phyloP scores from a whole-genome alignment of 2,329 filamentous ascomycete species.

The Pseudogymnoascus sp. region DNA sequence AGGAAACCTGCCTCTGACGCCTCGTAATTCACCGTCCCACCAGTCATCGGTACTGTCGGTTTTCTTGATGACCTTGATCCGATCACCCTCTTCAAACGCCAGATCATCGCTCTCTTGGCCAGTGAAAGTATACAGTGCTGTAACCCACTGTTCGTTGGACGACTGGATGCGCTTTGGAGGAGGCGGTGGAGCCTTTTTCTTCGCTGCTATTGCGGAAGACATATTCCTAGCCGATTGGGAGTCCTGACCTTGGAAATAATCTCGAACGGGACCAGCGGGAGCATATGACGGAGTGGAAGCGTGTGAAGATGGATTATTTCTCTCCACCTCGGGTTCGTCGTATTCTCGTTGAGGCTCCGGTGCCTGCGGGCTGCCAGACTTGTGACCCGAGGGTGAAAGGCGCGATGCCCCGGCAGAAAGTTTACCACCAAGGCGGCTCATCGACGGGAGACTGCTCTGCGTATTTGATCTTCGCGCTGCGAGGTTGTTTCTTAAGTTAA shows the following conservation, averaged over 20 bases:
- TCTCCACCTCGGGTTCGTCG: not conserved
- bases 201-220: conserved; percentile 33
- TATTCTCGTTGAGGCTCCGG: conserved; percentile 2
- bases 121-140: conserved; percentile 68
- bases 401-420: conserved; percentile 26
- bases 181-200: conserved; percentile 73
- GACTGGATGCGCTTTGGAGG: conserved; percentile 54
- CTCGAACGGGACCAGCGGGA: conserved; percentile 22
- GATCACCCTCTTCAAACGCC: conserved; percentile 68
- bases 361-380: not conserved
- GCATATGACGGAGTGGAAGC: conserved; percentile 18
- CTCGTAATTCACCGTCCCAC: conserved; percentile 75
- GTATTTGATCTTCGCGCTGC: conserved; percentile 34
- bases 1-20: conserved; percentile 65
- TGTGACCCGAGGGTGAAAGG: conserved; percentile 9
- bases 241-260: conserved; percentile 24
- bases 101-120: conserved; percentile 66
- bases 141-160: conserved; percentile 49
- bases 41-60: conserved; percentile 77
- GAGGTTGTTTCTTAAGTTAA: conserved; percentile 32
- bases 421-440: conserved; percentile 28
- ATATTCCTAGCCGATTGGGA: conserved; percentile 1
- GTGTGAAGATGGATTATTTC: not conserved
- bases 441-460: conserved; percentile 31
- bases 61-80: conserved; percentile 70